A percentile compares a stretch with the other conserved stretches of the same genome.
These are phyloP conservation scores for Trichocladium uniseriatum DNA, from an alignment of 495 filamentous ascomycete species.

Conservation along the genomic window DNA sequence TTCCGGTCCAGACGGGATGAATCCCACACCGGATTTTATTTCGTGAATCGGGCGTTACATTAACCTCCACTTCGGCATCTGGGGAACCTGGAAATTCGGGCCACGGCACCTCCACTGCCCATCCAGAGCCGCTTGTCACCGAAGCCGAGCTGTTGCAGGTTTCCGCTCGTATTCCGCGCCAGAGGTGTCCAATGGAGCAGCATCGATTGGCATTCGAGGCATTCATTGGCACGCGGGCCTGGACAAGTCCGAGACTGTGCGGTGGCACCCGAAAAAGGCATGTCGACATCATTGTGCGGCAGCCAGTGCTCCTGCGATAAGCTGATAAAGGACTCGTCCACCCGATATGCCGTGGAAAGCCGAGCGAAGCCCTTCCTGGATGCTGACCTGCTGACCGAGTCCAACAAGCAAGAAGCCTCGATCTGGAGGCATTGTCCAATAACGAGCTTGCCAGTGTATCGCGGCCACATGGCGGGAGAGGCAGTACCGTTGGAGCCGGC, in stretches of 20 bases:
- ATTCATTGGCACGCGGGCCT: background rate
- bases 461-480: background rate
- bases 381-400: background rate
- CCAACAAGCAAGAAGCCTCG: background rate
- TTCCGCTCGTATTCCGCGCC: conserved; percentile 12
- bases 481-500: background rate
- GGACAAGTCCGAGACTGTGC: background rate
- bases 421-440: conserved; percentile 2
- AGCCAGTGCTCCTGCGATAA: conserved; percentile 3
- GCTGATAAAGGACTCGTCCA: conserved; percentile 5
- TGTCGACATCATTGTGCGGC: conserved; percentile 21
- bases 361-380: conserved; percentile 7
- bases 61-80: too few relatives aligned
- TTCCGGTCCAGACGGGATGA: too few relatives aligned
- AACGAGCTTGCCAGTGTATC: background rate
- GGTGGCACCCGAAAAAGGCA: conserved; percentile 7
- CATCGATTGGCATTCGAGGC: background rate
- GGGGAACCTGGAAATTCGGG: background rate
- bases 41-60: background rate
- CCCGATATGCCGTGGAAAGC: conserved; percentile 20
- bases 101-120: background rate
- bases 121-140: conserved; percentile 8
- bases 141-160: background rate
- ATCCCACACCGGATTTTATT: background rate
- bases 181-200: background rate